Percentiles rank a stretch among this genome's conserved stretches.
These are phyloP conservation scores for Penicillium brevicompactum DNA, from an alignment of 2,329 filamentous ascomycete genomes.

Conservation along the genomic window DNA sequence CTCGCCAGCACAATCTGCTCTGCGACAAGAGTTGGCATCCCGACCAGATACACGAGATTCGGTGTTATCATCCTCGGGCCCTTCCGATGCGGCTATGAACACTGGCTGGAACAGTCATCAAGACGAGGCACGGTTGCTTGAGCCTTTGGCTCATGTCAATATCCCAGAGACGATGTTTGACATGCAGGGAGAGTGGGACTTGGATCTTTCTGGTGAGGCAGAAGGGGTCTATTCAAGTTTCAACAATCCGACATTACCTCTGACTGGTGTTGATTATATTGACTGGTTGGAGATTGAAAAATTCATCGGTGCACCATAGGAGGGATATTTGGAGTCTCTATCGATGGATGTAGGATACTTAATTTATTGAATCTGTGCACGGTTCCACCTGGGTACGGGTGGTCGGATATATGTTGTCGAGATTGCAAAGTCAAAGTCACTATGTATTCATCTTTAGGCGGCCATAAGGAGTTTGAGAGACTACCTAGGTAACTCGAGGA, in stretches of 20 bases:
- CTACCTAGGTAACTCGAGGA: too few relatives aligned
- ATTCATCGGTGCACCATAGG: slow-evolving; percentile 16
- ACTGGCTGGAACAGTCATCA: background rate
- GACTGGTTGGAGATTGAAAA: slow-evolving; percentile 29
- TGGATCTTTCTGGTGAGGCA: slow-evolving; percentile 21
- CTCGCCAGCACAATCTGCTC: background rate
- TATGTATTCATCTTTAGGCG: too few relatives aligned
- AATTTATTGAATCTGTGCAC: too few relatives aligned
- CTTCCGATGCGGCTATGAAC: background rate
- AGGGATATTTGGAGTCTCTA: background rate
- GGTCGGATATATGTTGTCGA: too few relatives aligned
- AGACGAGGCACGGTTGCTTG: slow-evolving; percentile 16
- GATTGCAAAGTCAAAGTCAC: too few relatives aligned
- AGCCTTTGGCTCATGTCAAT: slow-evolving; percentile 12
- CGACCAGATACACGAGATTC: background rate
- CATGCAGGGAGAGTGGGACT: slow-evolving; percentile 16
- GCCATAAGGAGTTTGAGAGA: too few relatives aligned
- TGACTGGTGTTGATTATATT: slow-evolving; percentile 24
- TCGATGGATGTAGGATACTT: too few relatives aligned
- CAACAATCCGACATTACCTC: slow-evolving; percentile 19
- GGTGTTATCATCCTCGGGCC: background rate
- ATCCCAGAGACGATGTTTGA: slow-evolving; percentile 12
- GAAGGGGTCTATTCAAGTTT: slow-evolving; percentile 27
- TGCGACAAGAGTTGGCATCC: background rate
- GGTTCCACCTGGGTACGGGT: too few relatives aligned